Base-by-base conservation (phyloP, 2,329 filamentous ascomycete species). In the Aspergillus sp. region DNA sequence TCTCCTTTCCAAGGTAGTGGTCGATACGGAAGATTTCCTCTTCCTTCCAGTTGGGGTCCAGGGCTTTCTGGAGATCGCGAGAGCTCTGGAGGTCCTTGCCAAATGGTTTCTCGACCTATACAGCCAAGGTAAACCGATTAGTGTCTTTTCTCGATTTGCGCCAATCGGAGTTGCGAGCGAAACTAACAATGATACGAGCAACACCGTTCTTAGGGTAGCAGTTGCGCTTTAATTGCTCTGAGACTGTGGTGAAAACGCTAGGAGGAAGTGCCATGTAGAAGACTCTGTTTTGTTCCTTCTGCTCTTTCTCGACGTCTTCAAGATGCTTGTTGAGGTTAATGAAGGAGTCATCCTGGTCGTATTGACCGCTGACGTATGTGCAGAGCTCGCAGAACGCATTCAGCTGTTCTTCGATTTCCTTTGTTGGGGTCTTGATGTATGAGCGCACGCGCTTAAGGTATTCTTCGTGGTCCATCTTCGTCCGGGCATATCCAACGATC, bases 221-320 rank as follows among this genome's bases (percentile, higher is more conserved):
- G 83, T 93, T 96, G 77, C 87, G 89, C 86, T 98, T 99, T 68
- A 99, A 80, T 76, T 98, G 93, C 78, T 98, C 91, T 4, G 93
- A 98, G 63, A 99, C 95, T 60, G 93, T 91, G 67, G 91, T 98
- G 83, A 99, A 99, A 72, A 99, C 95, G 69, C 92, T 97, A 48
- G 95, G 95, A 6, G 95, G 95, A 33, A 99, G 85, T 7, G 95
- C 95, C 95, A 99, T 99, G 85, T 99, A 99, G 82, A 99, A 99
- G 69, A 99, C 85, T 69, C 95, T 87, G 80, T 99, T 89, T 67
- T 88, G 90, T 81, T 96, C 90, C 66, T 88, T 84, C 66, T 88
- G 87, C 63, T 86, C 90, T 73, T 89, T 82, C 83, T 99, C 95
- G 33, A 98, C 80, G 68, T 91, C 86, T 73, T 91, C 86, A 56